A percentile compares a stretch with the other conserved stretches of the same genome.
phyloP scores from a whole-genome alignment of 1,284 basidiomycete species.

The Athelia psychrophila region DNA sequence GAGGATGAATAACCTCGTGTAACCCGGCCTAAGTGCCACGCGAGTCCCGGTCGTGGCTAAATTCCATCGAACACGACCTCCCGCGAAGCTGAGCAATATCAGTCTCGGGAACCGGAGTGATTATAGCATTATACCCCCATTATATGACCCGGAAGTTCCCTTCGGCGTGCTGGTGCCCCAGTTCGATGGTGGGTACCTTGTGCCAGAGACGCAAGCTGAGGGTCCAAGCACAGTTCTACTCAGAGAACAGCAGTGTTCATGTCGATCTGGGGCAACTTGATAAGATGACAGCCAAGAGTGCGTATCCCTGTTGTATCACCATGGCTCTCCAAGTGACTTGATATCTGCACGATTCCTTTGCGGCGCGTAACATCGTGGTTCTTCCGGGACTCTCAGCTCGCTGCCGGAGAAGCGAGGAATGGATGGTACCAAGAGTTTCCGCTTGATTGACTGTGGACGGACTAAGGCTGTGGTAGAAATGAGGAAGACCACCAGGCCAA shows the following conservation, averaged over 20 bases:
- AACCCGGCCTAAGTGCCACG: too few relatives aligned
- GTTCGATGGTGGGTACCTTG: slow-evolving; percentile 38
- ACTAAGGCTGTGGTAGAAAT: background rate
- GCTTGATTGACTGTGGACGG: slow-evolving; percentile 36
- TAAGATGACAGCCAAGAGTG: slow-evolving; percentile 23
- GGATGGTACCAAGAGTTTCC: slow-evolving; percentile 24
- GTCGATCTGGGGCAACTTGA: slow-evolving; percentile 14
- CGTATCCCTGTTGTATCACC: slow-evolving; percentile 26
- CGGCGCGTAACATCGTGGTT: slow-evolving; percentile 32
- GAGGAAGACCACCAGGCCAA: too few relatives aligned
- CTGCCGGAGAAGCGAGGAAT: slow-evolving; percentile 23
- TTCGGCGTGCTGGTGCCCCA: slow-evolving; percentile 33
- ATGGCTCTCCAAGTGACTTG: slow-evolving; percentile 28
- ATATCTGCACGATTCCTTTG: slow-evolving; percentile 33
- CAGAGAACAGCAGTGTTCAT: slow-evolving; percentile 35
- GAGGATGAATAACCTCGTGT: too few relatives aligned
- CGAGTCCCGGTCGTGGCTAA: background rate
- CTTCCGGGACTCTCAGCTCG: slow-evolving; percentile 30
- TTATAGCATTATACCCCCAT: slow-evolving; percentile 23
- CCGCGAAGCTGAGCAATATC: slow-evolving; percentile 28
- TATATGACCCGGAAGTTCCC: slow-evolving; percentile 25
- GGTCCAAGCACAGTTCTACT: slow-evolving; percentile 17
- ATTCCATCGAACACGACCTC: background rate
- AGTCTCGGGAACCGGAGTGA: slow-evolving; percentile 29
- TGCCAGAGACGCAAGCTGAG: slow-evolving; percentile 7